These are phyloP conservation scores for Eucalyptus shirleyi DNA, from an alignment of 345 rosid species.

Conservation along the genomic window DNA sequence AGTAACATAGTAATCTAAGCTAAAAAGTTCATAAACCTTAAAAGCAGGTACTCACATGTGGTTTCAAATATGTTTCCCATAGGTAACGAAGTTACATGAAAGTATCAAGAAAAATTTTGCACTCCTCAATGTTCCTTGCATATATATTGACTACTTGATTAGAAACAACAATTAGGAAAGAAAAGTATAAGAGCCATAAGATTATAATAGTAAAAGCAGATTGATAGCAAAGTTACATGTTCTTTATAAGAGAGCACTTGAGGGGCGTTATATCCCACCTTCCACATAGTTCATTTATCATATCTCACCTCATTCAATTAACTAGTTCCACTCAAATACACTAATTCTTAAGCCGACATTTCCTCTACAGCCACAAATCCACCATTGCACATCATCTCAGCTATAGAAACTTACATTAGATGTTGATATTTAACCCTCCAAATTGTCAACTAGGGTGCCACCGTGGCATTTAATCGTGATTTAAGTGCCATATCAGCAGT, in stretches of 20 bases:
- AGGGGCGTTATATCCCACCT: neutral
- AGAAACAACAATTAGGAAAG: neutral
- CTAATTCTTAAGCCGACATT: neutral
- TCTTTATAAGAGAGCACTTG: neutral
- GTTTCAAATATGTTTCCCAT: neutral
- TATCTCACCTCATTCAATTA: neutral
- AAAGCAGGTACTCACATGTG: neutral
- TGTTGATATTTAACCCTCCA: neutral
- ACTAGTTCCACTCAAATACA: neutral
- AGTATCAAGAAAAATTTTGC: neutral
- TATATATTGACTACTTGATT: neutral
- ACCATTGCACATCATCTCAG: neutral
- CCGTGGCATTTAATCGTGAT: neutral
- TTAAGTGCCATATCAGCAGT: neutral
- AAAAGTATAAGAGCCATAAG: neutral
- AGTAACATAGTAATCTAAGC: neutral
- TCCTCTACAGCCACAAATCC: neutral
- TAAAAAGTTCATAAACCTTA: neutral
- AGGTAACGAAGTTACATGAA: neutral
- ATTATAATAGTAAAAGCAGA: neutral
- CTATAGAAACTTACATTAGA: neutral
- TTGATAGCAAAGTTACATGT: neutral
- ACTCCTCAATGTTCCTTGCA: constrained; percentile 49
- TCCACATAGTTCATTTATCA: neutral
- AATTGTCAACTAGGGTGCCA: neutral